Percentiles rank a stretch among this genome's conserved stretches.
These are phyloP conservation scores for Hypoxylon lienhwacheense DNA, from an alignment of 495 filamentous ascomycete species.

Conservation along the genomic window DNA sequence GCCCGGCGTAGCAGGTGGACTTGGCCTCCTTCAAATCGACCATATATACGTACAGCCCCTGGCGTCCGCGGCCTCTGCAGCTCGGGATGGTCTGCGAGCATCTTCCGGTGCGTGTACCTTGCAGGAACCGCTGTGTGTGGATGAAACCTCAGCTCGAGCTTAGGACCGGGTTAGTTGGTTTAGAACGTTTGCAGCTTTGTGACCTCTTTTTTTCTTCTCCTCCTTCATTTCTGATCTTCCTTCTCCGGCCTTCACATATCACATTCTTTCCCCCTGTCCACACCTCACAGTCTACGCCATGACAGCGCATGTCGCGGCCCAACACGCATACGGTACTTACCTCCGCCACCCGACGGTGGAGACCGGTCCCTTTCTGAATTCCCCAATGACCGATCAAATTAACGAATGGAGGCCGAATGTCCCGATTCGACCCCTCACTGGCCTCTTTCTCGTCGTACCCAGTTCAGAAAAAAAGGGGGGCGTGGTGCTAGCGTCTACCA, in stretches of 20 bases:
- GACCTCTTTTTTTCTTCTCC: not conserved
- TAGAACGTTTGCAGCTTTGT: conserved; percentile 9
- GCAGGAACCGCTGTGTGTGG: conserved; percentile 18
- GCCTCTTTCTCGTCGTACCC: conserved; percentile 12
- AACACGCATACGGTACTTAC: conserved; percentile 11
- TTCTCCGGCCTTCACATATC: conserved; percentile 2
- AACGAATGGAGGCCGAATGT: conserved; percentile 27
- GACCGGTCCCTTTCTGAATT: conserved; percentile 1
- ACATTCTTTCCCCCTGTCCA: no score
- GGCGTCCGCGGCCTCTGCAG: conserved; percentile 14
- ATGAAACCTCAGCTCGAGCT: conserved; percentile 21
- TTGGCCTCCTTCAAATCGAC: conserved; percentile 8
- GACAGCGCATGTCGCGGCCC: conserved; percentile 1
- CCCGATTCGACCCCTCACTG: conserved; percentile 19
- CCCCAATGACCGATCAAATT: conserved; percentile 10
- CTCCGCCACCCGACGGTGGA: not conserved
- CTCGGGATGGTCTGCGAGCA: conserved; percentile 11
- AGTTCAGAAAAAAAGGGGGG: conserved; percentile 14
- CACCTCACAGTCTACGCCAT: no score
- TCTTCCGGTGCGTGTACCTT: conserved; percentile 30
- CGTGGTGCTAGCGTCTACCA: conserved; percentile 26
- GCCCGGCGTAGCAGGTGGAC: conserved; percentile 8
- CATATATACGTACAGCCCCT: not conserved
- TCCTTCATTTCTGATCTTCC: not conserved
- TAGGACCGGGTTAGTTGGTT: not conserved